Evolutionary conservation across 306 rosid species (phyloP).

Genomic region (Medicago truncatula): DNA sequence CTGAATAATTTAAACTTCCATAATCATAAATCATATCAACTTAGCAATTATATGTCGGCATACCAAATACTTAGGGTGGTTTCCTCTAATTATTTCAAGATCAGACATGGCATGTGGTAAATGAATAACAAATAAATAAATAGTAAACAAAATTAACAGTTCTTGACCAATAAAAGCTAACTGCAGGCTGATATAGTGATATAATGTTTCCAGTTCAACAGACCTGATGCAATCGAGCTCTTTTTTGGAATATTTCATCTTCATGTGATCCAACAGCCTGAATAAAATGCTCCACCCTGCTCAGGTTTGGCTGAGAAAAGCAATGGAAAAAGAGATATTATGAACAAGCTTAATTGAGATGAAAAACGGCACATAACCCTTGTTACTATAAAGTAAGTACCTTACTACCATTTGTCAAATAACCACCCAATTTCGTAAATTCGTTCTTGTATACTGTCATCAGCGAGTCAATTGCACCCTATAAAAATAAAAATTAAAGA

Average conservation of each 20-base stretch:
- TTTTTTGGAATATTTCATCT: slow-evolving; percentile 88
- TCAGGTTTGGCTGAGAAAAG: slow-evolving; percentile 70
- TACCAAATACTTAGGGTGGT: neutral
- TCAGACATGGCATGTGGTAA: neutral
- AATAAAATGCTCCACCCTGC: slow-evolving; percentile 80
- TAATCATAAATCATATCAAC: slow-evolving; percentile 2
- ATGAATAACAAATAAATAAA: neutral
- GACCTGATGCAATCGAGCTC: slow-evolving; percentile 90
- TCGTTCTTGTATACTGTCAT: slow-evolving; percentile 91
- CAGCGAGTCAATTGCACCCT: slow-evolving; percentile 96
- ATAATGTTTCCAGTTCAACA: slow-evolving; percentile 16
- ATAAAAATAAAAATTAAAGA: neutral
- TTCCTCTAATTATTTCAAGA: slow-evolving; percentile 6
- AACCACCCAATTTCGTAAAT: slow-evolving; percentile 73
- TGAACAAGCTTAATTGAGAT: neutral
- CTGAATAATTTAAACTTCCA: slow-evolving; percentile 5
- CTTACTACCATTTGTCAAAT: slow-evolving; percentile 88
- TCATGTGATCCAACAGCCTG: slow-evolving; percentile 92
- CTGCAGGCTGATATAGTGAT: neutral
- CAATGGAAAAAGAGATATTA: slow-evolving; percentile 17
- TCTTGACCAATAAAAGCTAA: slow-evolving; percentile 27
- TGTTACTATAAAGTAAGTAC: slow-evolving; percentile 46
- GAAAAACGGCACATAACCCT: slow-evolving; percentile 2
- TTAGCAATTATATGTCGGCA: neutral
- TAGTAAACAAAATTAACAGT: neutral